Evolutionary conservation across 768 basidiomycete genomes (phyloP).

Genomic region (Naganishia onofrii): DNA sequence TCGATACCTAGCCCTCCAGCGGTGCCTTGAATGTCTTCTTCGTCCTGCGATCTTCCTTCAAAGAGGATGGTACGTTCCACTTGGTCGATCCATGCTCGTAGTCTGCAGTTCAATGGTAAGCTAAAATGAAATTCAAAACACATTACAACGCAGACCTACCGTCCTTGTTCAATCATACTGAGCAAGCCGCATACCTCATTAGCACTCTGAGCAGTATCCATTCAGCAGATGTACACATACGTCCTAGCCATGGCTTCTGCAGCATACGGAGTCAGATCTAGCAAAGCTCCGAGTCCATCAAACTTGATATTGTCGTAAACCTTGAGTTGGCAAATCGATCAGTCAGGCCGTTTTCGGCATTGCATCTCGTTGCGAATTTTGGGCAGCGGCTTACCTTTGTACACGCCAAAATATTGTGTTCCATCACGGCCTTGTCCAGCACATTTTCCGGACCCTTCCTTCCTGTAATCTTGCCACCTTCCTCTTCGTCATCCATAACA

Average conservation of each 20-base stretch:
- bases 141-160: constrained; percentile 49
- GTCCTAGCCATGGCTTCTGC: constrained; percentile 91
- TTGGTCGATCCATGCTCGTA: constrained; percentile 92
- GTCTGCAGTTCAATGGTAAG: constrained; percentile 35
- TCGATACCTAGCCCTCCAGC: constrained; percentile 87
- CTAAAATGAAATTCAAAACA: not conserved
- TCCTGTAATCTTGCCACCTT: constrained; percentile 58
- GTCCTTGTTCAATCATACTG: constrained; percentile 97
- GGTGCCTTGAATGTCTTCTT: constrained; percentile 88
- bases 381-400: constrained; percentile 63
- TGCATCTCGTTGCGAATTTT: not conserved
- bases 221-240: no score
- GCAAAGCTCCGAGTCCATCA: constrained; percentile 79
- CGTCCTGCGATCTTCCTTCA: constrained; percentile 71
- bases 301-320: constrained; percentile 97
- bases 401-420: constrained; percentile 94
- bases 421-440: constrained; percentile 94
- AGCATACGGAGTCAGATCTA: constrained; percentile 84
- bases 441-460: constrained; percentile 92
- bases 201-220: no score
- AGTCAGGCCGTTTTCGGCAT: no score
- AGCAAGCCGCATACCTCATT: no score
- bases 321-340: constrained; percentile 31
- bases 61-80: constrained; percentile 93
- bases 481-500: constrained; percentile 56